phyloP scores from a whole-genome alignment of 1,139 yeast genomes.

The Candida sojae region DNA sequence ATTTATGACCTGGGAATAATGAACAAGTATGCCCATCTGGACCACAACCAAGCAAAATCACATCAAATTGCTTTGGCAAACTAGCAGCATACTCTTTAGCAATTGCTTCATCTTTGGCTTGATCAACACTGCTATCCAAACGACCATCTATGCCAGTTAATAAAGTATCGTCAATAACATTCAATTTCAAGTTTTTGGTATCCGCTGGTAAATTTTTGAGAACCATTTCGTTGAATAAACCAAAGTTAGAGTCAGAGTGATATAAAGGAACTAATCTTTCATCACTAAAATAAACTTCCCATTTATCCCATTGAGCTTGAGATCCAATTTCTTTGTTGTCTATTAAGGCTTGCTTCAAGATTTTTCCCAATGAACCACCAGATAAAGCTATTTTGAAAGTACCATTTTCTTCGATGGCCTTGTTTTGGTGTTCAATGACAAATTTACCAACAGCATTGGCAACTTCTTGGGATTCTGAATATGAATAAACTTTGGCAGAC shows the following conservation, averaged over 20 bases:
- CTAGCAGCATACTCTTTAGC: constrained; percentile 43
- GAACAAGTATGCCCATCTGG: constrained; percentile 86
- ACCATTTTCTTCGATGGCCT: constrained; percentile 40
- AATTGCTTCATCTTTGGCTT: constrained; percentile 44
- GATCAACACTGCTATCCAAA: constrained; percentile 31
- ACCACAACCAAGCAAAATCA: constrained; percentile 71
- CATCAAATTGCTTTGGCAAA: constrained; percentile 54
- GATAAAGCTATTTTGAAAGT: constrained; percentile 77
- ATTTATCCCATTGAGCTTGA: constrained; percentile 61
- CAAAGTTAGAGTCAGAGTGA: constrained; percentile 69
- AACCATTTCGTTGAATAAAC: constrained; percentile 60
- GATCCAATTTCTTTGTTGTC: constrained; percentile 49
- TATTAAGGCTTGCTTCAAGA: constrained; percentile 68
- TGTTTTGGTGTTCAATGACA: constrained; percentile 55
- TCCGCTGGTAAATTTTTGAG: constrained; percentile 41
- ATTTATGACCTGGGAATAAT: constrained; percentile 61
- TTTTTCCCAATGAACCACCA: constrained; percentile 88
- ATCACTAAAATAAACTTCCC: constrained; percentile 73
- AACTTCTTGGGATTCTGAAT: constrained; percentile 55
- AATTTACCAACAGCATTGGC: constrained; percentile 60
- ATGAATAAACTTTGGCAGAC: constrained; percentile 50
- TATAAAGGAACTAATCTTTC: constrained; percentile 71
- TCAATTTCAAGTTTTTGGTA: constrained; percentile 41
- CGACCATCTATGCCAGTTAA: constrained; percentile 50
- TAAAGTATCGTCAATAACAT: constrained; percentile 51